Evolutionary conservation across 2,329 filamentous ascomycete genomes (phyloP).

Genomic region (Ceratocystis albifundus): DNA sequence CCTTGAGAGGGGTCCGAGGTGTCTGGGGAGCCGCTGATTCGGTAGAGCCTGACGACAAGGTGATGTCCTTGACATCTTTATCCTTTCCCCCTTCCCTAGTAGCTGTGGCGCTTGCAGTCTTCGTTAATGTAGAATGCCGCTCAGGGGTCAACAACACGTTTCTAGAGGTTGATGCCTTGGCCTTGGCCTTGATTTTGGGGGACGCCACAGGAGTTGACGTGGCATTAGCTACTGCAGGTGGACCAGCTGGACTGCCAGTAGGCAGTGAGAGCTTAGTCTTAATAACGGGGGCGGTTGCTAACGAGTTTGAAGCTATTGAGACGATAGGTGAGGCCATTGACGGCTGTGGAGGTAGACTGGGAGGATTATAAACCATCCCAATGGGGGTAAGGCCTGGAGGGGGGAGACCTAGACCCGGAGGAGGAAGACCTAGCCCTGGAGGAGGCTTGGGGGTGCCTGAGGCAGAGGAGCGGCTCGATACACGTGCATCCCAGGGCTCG

Average conservation of each 20-base stretch:
- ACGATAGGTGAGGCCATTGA: neutral
- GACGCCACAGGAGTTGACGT: slow-evolving; percentile 7
- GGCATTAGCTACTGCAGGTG: neutral
- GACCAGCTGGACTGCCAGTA: neutral
- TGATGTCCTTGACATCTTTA: slow-evolving; percentile 18
- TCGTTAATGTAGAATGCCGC: slow-evolving; percentile 10
- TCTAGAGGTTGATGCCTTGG: slow-evolving; percentile 4
- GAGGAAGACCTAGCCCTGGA: slow-evolving; percentile 24
- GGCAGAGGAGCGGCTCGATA: slow-evolving; percentile 2
- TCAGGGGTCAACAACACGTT: slow-evolving; percentile 18
- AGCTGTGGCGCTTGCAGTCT: slow-evolving; percentile 14
- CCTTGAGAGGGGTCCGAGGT: slow-evolving; percentile 23
- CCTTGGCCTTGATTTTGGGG: slow-evolving; percentile 27
- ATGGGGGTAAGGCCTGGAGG: slow-evolving; percentile 25
- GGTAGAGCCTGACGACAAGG: slow-evolving; percentile 27
- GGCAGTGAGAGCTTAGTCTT: neutral
- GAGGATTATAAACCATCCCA: neutral
- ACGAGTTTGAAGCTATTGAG: neutral
- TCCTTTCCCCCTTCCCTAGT: slow-evolving; percentile 1
- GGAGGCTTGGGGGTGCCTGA: slow-evolving; percentile 13
- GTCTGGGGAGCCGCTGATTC: slow-evolving; percentile 30
- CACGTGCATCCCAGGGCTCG: slow-evolving; percentile 28
- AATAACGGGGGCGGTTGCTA: neutral
- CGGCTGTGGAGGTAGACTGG: neutral
- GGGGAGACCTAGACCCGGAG: slow-evolving; percentile 27